Conservation (phyloP, 306 rosid genomes). For the Gastrolobium bilobum region DNA sequence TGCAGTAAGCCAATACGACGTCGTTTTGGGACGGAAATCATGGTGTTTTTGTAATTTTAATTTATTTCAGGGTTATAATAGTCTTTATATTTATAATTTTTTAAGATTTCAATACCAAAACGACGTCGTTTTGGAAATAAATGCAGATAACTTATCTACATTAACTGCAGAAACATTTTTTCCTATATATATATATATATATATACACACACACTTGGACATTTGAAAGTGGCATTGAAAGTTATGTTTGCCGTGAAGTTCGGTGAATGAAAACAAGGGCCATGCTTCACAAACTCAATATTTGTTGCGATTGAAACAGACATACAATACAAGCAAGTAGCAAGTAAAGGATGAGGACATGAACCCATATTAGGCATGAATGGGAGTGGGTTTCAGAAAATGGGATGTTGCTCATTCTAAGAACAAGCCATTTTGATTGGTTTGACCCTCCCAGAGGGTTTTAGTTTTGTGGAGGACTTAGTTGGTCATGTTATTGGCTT, state of each 20-base stretch:
- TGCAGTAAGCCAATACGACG: too few species aligned
- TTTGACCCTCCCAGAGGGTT: not conserved
- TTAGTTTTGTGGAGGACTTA: not conserved
- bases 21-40: too few species aligned
- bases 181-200: not conserved
- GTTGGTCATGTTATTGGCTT: not conserved
- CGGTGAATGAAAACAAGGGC: constrained; percentile 17
- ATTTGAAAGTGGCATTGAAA: constrained; percentile 13
- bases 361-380: constrained; percentile 54
- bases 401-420: constrained; percentile 37
- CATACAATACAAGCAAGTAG: too few species aligned
- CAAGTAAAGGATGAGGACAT: constrained; percentile 46
- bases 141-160: too few species aligned
- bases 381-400: not conserved
- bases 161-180: too few species aligned
- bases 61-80: too few species aligned
- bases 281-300: constrained; percentile 26
- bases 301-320: constrained; percentile 48
- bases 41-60: too few species aligned
- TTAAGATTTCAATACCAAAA: too few species aligned
- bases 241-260: constrained; percentile 35
- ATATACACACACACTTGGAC: not conserved
- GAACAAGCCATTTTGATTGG: constrained; percentile 3
- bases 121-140: too few species aligned
- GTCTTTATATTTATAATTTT: too few species aligned